Base-by-base conservation (phyloP, 2,329 filamentous ascomycete species). In the Aspergillus transmontanensis region DNA sequence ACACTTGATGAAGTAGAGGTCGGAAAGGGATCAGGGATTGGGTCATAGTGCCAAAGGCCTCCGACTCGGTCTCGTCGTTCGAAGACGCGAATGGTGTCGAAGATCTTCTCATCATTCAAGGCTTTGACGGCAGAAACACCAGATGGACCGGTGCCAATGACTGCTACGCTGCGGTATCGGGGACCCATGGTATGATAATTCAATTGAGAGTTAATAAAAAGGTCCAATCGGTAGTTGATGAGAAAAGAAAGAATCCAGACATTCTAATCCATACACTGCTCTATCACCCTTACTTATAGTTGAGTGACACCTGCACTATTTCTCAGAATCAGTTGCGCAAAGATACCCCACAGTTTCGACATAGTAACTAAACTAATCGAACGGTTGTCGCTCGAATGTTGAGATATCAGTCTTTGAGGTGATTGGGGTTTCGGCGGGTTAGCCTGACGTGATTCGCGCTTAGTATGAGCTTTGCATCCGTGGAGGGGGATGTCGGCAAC, bases 31-130 rank as follows among this genome's bases (percentile, higher is more conserved):
- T 74, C 72, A 0, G 74, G 72, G 1, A 64, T 60, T 16, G 70
- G 62, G 56, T 75, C 73, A 55, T 69, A 72, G 39, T 70, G 68
- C 75, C 75, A 78, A 6, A 72, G 71, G 7, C 75, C 75, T 19
- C 75, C 75, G 4, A 72, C 66, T 19, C 65, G 64, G 58, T 74
- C 66, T 39, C 71, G 70, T 60, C 75, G 65, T 60, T 77, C 75
- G 45, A 77, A 78, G 4, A 76, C 68, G 10, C 71, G 70, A 55
- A 77, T 73, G 0, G 48, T 70, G n/a, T 71, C 63, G 56, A 78
- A 78, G 10, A 62, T 60, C 1, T 75, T 71, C 60, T 78, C 75
- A 43, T 76, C 69, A 10, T 66, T 59, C 1, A 78, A 66, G 4
- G 75, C 75, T 36, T 71, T 69, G 10, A 71, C 65, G 3, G 73